phyloP scores from a whole-genome alignment of 345 rosid species.

The Erodium maritimum region DNA sequence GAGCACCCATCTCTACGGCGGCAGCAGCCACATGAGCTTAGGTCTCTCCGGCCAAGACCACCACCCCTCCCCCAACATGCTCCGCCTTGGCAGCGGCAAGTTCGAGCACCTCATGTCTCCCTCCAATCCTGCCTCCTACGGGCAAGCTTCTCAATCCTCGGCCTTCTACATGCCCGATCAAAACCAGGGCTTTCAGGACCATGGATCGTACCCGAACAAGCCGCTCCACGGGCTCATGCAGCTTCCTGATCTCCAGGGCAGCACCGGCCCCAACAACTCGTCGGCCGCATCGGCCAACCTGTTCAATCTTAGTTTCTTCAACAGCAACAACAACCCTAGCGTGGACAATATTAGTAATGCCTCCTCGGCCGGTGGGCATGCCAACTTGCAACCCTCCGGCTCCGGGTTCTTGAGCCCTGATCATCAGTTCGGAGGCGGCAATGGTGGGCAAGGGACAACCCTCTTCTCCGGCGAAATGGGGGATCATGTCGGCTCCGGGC shows the following conservation, averaged over 20 bases:
- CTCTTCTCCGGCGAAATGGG: constrained; percentile 25
- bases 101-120: constrained; percentile 43
- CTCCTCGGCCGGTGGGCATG: no score
- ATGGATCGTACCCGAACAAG: constrained; percentile 3
- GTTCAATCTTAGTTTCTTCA: constrained; percentile 53
- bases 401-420: constrained; percentile 8
- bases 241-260: constrained; percentile 32
- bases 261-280: no score
- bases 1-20: constrained; percentile 22
- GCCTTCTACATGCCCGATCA: constrained; percentile 32
- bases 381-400: no score
- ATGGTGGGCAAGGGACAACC: no score
- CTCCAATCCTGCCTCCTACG: constrained; percentile 1
- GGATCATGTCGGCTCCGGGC: constrained; percentile 30
- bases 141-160: constrained; percentile 11
- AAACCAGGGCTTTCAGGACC: constrained; percentile 25
- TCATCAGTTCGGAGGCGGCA: constrained; percentile 9
- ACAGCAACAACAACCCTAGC: no score
- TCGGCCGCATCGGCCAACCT: constrained; percentile 18
- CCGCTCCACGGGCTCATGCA: constrained; percentile 40
- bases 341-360: constrained; percentile 10
- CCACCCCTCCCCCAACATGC: constrained; percentile 29
- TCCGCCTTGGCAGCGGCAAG: constrained; percentile 39
- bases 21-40: no score
- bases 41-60: no score